Base-by-base conservation (phyloP, 371 early-diverging fungal species). In the Mortierella sp. region DNA sequence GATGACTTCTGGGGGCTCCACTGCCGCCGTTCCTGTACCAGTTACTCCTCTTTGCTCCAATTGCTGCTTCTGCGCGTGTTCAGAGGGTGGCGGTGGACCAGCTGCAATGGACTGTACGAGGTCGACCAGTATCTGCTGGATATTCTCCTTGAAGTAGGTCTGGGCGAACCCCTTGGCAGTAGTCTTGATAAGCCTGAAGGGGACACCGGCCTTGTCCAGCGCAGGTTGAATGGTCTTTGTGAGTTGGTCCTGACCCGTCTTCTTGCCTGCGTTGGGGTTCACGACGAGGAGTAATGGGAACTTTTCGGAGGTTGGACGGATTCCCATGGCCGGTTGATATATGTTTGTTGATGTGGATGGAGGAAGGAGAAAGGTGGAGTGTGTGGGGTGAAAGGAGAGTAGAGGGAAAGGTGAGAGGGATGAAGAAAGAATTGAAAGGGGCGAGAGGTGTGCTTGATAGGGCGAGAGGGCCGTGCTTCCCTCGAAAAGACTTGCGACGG, bases 251-350 rank as follows among this genome's bases (percentile, higher is more conserved):
- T 1, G 69, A 1, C 72, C 75, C 5, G 77, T 57, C 26, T 77
- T 83, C 21, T 48, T 77, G 10, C 83, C 83, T 26, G 83, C 76
- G 21, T 74, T 51, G 3, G 83, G 83, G 69, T 83, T 83, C 67
- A 83, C 21, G 6, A 83, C 80, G 24, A 83, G 64, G 10, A 83
- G 72, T n/a, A 74, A 28, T 46, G 74, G 78, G 51, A 64, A 74
- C 37, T 19, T 61, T 51, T 43, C 71, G 2, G 71, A 50, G 13
- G 74, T 44, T 26, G 71, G 40, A 5, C 64, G 46, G 55, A 69
- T 71, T 48, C 67, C 26, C 59, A 74, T 50, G 48, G 19, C 24
- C 24, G 37, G 10, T n/a, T 54, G 19, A 28, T n/a, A n/a, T n/a
- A n/a, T n/a, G n/a, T n/a, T 40, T 37, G 11, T 21, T 24, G 19